Evolutionary conservation across 1,284 basidiomycete species (phyloP), one percentile per base, ranked within the genome.

Genomic region (Sporisorium exsertum): DNA sequence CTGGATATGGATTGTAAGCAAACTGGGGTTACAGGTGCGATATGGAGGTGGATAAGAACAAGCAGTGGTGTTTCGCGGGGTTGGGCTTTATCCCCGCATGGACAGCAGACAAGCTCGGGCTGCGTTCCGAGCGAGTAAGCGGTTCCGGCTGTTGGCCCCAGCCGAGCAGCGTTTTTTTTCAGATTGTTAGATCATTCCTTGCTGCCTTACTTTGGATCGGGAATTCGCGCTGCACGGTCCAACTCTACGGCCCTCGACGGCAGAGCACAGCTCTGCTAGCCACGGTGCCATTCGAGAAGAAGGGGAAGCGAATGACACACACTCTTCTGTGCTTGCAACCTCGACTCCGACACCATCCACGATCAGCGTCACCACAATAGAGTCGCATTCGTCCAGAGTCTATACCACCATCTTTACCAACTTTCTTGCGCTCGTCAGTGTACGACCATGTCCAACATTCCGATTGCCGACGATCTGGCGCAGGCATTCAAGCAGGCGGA

Each of bases 381-480:
- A 18, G 16, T 20, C 22, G 5, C 33, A 52, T 27, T 24, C n/a
- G 40, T 18, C 1, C 15, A n/a, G 15, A 53, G 29, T 15, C 18
- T 43, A 18, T 35, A 10, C 9, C 16, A 32, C 47, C 47, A 27
- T 16, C 47, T 32, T n/a, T 35, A 37, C n/a, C 24, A 40, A n/a
- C 35, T 32, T 33, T 16, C 18, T 33, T 24, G n/a, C 16, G 20
- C n/a, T 13, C 5, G 6, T n/a, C 52, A 32, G 10, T 5, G 16
- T 37, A 2, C 24, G 13, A 68, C 4, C 24, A 77, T 77, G 74
- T 69, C 65, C 24, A 77, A 70, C 63, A 77, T 77, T 20, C 74
- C 74, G 16, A 69, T 77, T 52, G 40, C 62, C 45, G 74, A 77
- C 50, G 74, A 72, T 42, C 57, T 77, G 35, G 57, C 60, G 16